Evolutionary conservation across 768 basidiomycete genomes (phyloP).

Genomic region (Boletus speciosus): DNA sequence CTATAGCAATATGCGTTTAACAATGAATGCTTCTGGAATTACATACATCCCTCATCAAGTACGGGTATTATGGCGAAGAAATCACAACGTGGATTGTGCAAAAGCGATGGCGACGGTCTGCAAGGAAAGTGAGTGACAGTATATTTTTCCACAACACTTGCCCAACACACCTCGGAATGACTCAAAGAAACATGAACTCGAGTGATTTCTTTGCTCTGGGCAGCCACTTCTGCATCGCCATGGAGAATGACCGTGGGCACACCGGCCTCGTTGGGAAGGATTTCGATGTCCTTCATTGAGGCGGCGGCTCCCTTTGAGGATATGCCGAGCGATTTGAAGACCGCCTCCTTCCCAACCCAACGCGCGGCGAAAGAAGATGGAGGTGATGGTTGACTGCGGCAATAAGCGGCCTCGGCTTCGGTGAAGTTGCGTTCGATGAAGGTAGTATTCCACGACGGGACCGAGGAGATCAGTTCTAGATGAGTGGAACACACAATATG

Average conservation of each 20-base stretch:
- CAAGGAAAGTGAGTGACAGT: slow-evolving; percentile 14
- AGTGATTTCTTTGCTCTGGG: slow-evolving; percentile 66
- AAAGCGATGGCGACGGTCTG: slow-evolving; percentile 86
- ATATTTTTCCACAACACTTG: neutral
- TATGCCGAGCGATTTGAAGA: slow-evolving; percentile 93
- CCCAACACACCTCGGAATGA: slow-evolving; percentile 78
- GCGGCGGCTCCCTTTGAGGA: slow-evolving; percentile 90
- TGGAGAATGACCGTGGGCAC: slow-evolving; percentile 74
- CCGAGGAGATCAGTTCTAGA: slow-evolving; percentile 84
- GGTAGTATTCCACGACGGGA: slow-evolving; percentile 83
- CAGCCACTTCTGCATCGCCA: slow-evolving; percentile 75
- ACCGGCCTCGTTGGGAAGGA: slow-evolving; percentile 75
- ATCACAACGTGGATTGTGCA: slow-evolving; percentile 59
- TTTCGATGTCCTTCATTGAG: slow-evolving; percentile 96
- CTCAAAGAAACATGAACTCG: slow-evolving; percentile 82
- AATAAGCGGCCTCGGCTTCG: slow-evolving; percentile 81
- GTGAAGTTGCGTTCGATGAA: slow-evolving; percentile 95
- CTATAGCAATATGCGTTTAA: neutral
- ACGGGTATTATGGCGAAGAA: neutral
- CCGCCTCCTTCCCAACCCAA: slow-evolving; percentile 97
- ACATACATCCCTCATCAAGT: slow-evolving; percentile 4
- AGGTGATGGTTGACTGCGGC: slow-evolving; percentile 79
- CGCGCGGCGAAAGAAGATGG: slow-evolving; percentile 91
- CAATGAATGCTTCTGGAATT: neutral
- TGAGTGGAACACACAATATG: neutral